Evolutionary conservation across 345 rosid species (phyloP).

Genomic region (Brassica napus): DNA sequence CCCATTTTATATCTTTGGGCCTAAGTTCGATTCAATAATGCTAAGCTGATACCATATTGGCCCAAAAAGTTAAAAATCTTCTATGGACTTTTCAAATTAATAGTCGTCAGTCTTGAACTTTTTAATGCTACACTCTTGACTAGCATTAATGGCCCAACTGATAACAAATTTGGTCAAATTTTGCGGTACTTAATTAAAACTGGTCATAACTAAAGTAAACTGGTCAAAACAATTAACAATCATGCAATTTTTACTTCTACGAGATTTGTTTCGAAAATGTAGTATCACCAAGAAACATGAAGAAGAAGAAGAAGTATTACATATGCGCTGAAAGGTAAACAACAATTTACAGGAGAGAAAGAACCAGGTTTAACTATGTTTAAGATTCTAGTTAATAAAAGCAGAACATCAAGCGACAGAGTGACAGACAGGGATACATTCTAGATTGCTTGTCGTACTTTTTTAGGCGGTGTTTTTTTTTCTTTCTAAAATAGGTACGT

Average conservation of each 20-base stretch:
- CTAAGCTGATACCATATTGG: background rate
- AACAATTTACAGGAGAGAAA: background rate
- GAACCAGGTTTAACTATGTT: background rate
- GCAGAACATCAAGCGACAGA: background rate
- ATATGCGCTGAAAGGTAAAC: background rate
- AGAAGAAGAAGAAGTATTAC: background rate
- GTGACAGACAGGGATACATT: background rate
- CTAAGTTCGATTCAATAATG: background rate
- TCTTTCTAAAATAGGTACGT: too few species aligned
- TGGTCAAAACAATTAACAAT: background rate
- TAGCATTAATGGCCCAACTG: too few species aligned
- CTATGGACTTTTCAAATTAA: too few species aligned
- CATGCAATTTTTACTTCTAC: background rate
- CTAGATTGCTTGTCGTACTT: constrained; percentile 17
- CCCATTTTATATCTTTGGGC: background rate
- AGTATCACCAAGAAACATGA: background rate
- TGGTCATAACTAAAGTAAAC: too few species aligned
- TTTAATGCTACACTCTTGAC: too few species aligned
- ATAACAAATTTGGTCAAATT: too few species aligned
- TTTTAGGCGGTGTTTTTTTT: constrained; percentile 20
- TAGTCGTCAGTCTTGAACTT: too few species aligned
- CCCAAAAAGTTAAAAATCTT: background rate
- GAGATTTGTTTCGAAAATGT: background rate
- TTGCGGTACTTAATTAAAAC: too few species aligned
- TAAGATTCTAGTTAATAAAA: background rate